Evolutionary conservation across 495 filamentous ascomycete species (phyloP), one percentile per base, ranked within the genome.

Genomic region (Penicillium canariense): DNA sequence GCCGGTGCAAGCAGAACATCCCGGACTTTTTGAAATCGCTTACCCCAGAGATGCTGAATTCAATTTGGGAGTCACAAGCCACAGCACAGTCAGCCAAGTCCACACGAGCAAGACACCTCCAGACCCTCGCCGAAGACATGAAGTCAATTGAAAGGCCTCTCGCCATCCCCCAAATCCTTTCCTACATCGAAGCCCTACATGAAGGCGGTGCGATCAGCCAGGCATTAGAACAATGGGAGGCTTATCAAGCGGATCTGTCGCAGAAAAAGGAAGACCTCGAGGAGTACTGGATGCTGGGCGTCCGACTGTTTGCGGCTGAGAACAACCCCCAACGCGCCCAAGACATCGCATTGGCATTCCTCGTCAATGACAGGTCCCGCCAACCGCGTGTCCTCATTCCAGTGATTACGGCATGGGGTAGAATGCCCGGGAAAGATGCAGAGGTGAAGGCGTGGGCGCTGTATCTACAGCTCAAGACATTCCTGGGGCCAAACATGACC

Each of bases 221-320:
- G 55, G 87, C 88, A 6, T 71, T 89, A 31, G 77, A 82, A 32
- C 70, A 83, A 14, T 90, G 87, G 86, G 78, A 87, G 67, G 77
- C 79, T 50, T 76, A 80, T 28, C 77, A 78, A 36, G 61, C 66
- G 5, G 76, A 75, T 1, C 70, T 87, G 25, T 81, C 79, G 9
- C 67, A 79, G 17, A 74, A 75, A 25, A 76, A 79, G 35, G 77
- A 82, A 36, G 68, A 77, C 30, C 54, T 71, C 23, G 74, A 78
- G 59, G 68, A 75, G 23, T 90, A 87, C 60, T 88, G 80, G 78
- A 79, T 81, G 61, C 78, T 90, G 18, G 89, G 89, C 8, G 78
- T 89, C 17, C 80, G 80, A 32, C 83, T 93, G 69, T 85, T 82
- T 60, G 77, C 81, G 30, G 73, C 80, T 5, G 71, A 70, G 18